A percentile compares a stretch with the other conserved stretches of the same genome.
These are phyloP conservation scores for Tuber brumale DNA, from an alignment of 495 filamentous ascomycete species.

Conservation along the genomic window DNA sequence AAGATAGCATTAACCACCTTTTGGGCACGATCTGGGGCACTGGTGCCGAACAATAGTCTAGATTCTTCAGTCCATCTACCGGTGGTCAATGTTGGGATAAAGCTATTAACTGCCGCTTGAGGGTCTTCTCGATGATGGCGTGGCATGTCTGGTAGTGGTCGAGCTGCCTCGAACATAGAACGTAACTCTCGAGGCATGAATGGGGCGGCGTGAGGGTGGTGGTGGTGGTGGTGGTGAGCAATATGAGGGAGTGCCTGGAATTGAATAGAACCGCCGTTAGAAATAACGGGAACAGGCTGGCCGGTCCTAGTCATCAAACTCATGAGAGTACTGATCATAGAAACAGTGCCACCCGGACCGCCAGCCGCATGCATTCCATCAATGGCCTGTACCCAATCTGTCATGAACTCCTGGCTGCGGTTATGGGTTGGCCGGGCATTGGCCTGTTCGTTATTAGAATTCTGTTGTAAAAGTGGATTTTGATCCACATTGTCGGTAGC, in stretches of 20 bases:
- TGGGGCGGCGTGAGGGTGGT: conserved; percentile 31
- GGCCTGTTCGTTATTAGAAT: conserved; percentile 34
- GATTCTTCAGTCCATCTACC: conserved; percentile 87
- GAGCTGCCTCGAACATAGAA: conserved; percentile 53
- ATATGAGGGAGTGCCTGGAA: conserved; percentile 48
- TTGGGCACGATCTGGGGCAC: conserved; percentile 62
- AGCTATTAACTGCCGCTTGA: conserved; percentile 44
- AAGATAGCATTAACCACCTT: conserved; percentile 68
- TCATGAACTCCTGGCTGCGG: conserved; percentile 43
- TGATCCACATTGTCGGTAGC: conserved; percentile 31
- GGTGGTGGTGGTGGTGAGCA: conserved; percentile 32
- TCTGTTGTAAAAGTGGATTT: conserved; percentile 41
- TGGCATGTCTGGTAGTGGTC: conserved; percentile 44
- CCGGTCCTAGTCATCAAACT: conserved; percentile 49
- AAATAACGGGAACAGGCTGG: conserved; percentile 35
- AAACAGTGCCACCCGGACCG: conserved; percentile 47
- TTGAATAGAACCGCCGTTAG: conserved; percentile 52
- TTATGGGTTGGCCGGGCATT: conserved; percentile 31
- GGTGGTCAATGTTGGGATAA: conserved; percentile 61
- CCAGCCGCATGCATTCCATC: conserved; percentile 47
- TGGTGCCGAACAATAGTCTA: conserved; percentile 68
- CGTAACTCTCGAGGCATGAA: conserved; percentile 53
- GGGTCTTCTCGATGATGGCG: conserved; percentile 40
- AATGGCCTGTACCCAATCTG: conserved; percentile 55
- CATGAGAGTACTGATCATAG: conserved; percentile 56